Evolutionary conservation across 352 stramenopile species (phyloP), one percentile per base, ranked within the genome.

Genomic region (Aphanomyces invadans): DNA sequence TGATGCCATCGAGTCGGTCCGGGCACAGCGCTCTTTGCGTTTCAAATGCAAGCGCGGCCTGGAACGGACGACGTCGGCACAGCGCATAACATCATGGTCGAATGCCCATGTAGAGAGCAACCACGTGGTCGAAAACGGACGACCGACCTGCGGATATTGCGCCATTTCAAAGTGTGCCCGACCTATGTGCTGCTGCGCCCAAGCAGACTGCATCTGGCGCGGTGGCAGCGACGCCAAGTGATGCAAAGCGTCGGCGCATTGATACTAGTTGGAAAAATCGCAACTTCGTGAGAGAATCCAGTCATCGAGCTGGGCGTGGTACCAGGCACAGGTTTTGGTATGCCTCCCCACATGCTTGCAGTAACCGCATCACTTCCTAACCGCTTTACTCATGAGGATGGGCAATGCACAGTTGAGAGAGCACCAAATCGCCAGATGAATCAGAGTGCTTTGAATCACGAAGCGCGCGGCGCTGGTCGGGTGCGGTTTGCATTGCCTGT

Each of bases 81-180:
- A n/a, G n/a, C 60, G 17, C 19, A 15, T 56, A 4, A 25, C 17
- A 44, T 9, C 2, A 33, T 38, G 42, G 42, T 28, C 26, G 19
- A 66, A 12, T 33, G 21, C 54, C 28, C 38, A n/a, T 5, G n/a
- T n/a, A n/a, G n/a, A n/a, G n/a, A n/a, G n/a, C n/a, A n/a, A n/a
- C n/a, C n/a, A n/a, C n/a, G n/a, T n/a, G n/a, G n/a, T n/a, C n/a
- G n/a, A n/a, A n/a, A n/a, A n/a, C n/a, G n/a, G n/a, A n/a, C 2
- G 33, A 25, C 52, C 31, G 31, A 85, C 78, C 73, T 74, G 52
- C 5, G 80, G 81, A 75, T 98, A 99, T 56, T 99, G 90, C 2
- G 89, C 92, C 72, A 97, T 86, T 76, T 99, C 95, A 70, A 98
- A 98, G 73, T 97, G 85, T n/a, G 91, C 88, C 32, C 87, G 77